Evolutionary conservation across 2,329 filamentous ascomycete genomes (phyloP).

Genomic region (Pseudogymnoascus sp.): DNA sequence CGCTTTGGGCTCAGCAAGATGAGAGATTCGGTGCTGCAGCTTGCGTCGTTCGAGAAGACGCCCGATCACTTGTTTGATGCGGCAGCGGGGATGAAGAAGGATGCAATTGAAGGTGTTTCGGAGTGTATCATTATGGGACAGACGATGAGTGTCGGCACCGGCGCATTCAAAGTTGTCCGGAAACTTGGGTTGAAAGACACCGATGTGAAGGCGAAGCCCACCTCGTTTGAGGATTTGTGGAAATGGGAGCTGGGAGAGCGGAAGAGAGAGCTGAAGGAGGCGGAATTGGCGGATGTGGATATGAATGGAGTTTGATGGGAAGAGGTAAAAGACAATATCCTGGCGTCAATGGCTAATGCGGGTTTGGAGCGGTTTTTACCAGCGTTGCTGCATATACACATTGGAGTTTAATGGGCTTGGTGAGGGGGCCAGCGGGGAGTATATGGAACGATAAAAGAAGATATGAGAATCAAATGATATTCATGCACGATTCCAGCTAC

Average conservation of each 20-base stretch:
- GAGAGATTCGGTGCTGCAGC: slow-evolving; percentile 85
- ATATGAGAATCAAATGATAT: slow-evolving; percentile 9
- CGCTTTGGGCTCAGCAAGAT: slow-evolving; percentile 95
- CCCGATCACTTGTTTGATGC: slow-evolving; percentile 96
- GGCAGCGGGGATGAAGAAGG: slow-evolving; percentile 82
- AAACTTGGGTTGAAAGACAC: slow-evolving; percentile 59
- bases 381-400: neutral
- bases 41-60: slow-evolving; percentile 96
- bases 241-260: slow-evolving; percentile 27
- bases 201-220: slow-evolving; percentile 43
- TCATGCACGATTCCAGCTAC: neutral
- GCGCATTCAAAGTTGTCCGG: slow-evolving; percentile 82
- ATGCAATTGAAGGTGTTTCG: slow-evolving; percentile 84
- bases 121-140: slow-evolving; percentile 99
- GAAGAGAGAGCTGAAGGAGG: slow-evolving; percentile 16
- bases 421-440: neutral
- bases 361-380: neutral
- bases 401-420: neutral
- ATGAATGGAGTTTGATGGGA: slow-evolving; percentile 5
- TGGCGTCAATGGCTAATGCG: neutral
- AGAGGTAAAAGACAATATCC: neutral
- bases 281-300: slow-evolving; percentile 2
- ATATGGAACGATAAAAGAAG: neutral
- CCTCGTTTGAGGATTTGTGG: slow-evolving; percentile 67
- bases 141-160: slow-evolving; percentile 84